A percentile compares a stretch with the other conserved stretches of the same genome.
These are phyloP conservation scores for Thermothelomyces thermophilus DNA, from an alignment of 2,329 filamentous ascomycete species.

Conservation along the genomic window DNA sequence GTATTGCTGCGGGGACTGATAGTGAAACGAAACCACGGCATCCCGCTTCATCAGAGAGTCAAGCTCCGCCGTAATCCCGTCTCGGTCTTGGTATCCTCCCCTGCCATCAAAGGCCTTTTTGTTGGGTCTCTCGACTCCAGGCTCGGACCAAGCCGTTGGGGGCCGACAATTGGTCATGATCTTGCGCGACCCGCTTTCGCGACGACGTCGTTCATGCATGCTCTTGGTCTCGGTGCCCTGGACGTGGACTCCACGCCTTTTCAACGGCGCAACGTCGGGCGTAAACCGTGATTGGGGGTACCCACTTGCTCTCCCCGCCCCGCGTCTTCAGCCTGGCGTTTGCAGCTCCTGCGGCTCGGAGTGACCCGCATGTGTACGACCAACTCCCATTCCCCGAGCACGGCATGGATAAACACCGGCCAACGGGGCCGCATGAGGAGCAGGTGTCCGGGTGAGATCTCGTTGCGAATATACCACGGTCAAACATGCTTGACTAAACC, in stretches of 20 bases:
- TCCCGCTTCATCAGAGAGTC: neutral
- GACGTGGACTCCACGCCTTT: slow-evolving; percentile 7
- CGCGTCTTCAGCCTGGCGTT: slow-evolving; percentile 18
- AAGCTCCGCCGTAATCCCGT: neutral
- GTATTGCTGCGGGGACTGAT: slow-evolving; percentile 5
- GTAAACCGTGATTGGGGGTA: slow-evolving; percentile 9
- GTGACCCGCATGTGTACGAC: neutral
- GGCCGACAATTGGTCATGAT: slow-evolving; percentile 14
- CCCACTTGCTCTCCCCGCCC: slow-evolving; percentile 6
- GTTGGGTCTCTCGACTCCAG: slow-evolving; percentile 1
- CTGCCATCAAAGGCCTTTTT: neutral
- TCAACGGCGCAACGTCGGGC: slow-evolving; percentile 24
- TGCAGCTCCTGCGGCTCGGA: slow-evolving; percentile 10
- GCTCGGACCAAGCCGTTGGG: neutral
- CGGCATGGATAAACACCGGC: neutral
- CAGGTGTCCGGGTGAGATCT: no score
- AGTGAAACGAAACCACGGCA: slow-evolving; percentile 1
- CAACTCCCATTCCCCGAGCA: neutral
- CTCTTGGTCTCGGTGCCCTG: neutral
- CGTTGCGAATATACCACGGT: no score
- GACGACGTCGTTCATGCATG: slow-evolving; percentile 1
- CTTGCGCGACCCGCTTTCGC: slow-evolving; percentile 7
- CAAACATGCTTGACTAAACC: no score
- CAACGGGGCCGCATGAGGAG: no score
- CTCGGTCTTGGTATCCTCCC: neutral